Base-by-base conservation (phyloP, 78 protist species). In the Dictyostelium intermedium region DNA sequence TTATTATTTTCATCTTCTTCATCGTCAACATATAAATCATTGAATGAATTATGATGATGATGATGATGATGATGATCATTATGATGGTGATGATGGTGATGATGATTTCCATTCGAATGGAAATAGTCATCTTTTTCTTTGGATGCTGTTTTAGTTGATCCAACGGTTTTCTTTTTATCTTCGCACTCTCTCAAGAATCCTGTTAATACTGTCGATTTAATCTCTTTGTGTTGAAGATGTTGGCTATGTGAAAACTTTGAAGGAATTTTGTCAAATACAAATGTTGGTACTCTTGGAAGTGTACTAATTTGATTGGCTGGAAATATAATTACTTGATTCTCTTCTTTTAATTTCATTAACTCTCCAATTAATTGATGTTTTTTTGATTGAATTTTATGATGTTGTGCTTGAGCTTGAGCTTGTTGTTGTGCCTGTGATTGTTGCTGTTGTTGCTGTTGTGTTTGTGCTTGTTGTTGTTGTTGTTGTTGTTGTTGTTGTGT, bases 211-310 rank as follows among this genome's bases (percentile, higher is more conserved):
- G 94, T 89, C 3, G 94, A 83, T 41, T 89, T 89, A 8, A 56
- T 80, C 32, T 89, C 87, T 43, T 83, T 80, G 5, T 80, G 81
- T 34, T 69, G 32, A 8, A 14, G 9, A 56, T 81, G 94, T 47
- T 80, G 84, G 1, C 50, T 23, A 32, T 80, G 56, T 13, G 87
- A 80, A 50, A 89, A 89, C 1, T 43, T 50, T 1, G 82, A 47
- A 50, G 94, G 94, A 35, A 89, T 63, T 47, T 89, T 89, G 9
- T 80, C 73, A 89, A 89, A 89, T 37, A 79, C 84, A 41, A 89
- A 89, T 14, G 94, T 89, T 18, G 94, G 84, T 13, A 89, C 87
- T 37, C 94, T 70, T n/a, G 84, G 94, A 18, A 89, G 82, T 4
- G 94, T 89, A 8, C 81, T 61, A 20, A 89, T 47, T 47, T 83